phyloP scores from a whole-genome alignment of 768 basidiomycete species.

The Amanita inopinata region DNA sequence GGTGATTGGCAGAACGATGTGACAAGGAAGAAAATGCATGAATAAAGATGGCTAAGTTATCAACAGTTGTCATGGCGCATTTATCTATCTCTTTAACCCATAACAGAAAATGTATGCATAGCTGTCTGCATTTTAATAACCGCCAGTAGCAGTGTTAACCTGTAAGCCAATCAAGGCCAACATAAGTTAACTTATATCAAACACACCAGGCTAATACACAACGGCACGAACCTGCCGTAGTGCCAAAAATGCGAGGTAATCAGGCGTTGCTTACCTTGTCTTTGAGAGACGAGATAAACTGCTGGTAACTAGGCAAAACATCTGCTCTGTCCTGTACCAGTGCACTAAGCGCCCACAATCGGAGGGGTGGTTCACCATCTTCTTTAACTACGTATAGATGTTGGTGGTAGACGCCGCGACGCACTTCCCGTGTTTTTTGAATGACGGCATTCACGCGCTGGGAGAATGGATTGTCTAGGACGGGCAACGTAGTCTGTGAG shows the following conservation, averaged over 20 bases:
- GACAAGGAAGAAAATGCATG: neutral
- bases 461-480: constrained; percentile 91
- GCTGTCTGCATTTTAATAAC: constrained; percentile 5
- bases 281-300: constrained; percentile 83
- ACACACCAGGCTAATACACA: neutral
- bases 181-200: neutral
- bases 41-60: neutral
- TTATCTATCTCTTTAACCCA: neutral
- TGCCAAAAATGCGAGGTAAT: neutral
- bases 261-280: constrained; percentile 55
- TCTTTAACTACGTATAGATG: constrained; percentile 97
- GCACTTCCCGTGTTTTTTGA: constrained; percentile 90
- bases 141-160: constrained; percentile 7
- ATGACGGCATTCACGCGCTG: constrained; percentile 90
- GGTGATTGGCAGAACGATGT: neutral
- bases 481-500: constrained; percentile 71
- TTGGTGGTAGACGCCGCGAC: constrained; percentile 86
- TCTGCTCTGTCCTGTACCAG: constrained; percentile 96
- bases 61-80: neutral
- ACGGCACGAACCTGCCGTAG: constrained; percentile 6
- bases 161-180: neutral
- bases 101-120: neutral
- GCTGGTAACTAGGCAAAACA: constrained; percentile 90
- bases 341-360: constrained; percentile 90
- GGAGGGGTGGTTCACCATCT: constrained; percentile 90